phyloP scores from a whole-genome alignment of 495 filamentous ascomycete genomes.

The Bombardia bombarda region DNA sequence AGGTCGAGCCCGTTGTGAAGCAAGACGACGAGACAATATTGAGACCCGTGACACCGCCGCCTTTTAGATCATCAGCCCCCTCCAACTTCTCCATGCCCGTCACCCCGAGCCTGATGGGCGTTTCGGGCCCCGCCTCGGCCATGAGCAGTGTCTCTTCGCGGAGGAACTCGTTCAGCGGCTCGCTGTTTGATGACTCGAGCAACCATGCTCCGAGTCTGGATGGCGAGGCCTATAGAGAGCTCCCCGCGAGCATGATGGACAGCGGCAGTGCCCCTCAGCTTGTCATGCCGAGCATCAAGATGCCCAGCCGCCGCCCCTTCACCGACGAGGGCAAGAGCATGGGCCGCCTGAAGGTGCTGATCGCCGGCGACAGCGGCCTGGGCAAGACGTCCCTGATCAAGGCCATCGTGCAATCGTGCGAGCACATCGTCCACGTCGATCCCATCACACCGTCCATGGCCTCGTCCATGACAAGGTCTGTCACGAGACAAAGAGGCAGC shows the following conservation, averaged over 20 bases:
- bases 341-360: slow-evolving; percentile 77
- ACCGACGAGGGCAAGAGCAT: slow-evolving; percentile 77
- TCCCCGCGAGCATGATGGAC: slow-evolving; percentile 27
- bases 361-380: slow-evolving; percentile 73
- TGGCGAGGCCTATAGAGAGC: slow-evolving; percentile 1
- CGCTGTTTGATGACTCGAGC: slow-evolving; percentile 41
- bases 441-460: slow-evolving; percentile 46
- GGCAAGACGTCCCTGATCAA: slow-evolving; percentile 92
- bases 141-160: slow-evolving; percentile 44
- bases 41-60: slow-evolving; percentile 1
- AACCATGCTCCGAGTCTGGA: slow-evolving; percentile 34
- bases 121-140: slow-evolving; percentile 29
- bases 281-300: slow-evolving; percentile 94
- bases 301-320: slow-evolving; percentile 90
- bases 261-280: slow-evolving; percentile 69
- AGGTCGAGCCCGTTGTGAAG: no score
- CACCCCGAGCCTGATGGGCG: background rate
- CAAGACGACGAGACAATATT: background rate
- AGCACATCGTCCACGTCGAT: slow-evolving; percentile 95
- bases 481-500: slow-evolving; percentile 2
- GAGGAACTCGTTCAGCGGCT: slow-evolving; percentile 43
- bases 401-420: slow-evolving; percentile 87
- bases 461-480: slow-evolving; percentile 13
- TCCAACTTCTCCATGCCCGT: slow-evolving; percentile 11
- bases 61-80: slow-evolving; percentile 5